Evolutionary conservation across 352 stramenopile species (phyloP), one percentile per base, ranked within the genome.

Genomic region (Phytophthora idaei): DNA sequence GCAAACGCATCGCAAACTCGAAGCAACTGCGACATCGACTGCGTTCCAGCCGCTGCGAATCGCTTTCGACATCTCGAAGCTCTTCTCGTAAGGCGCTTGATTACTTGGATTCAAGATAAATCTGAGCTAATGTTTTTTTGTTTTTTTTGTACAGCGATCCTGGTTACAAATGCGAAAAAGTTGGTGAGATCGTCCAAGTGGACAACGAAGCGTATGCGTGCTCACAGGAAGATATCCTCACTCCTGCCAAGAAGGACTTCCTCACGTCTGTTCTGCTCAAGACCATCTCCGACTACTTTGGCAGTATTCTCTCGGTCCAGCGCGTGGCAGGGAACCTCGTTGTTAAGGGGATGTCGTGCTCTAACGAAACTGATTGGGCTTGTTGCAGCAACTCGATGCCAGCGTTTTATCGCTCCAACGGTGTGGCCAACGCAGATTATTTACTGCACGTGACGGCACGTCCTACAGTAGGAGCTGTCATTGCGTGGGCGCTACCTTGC

Each of bases 401-500:
- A 21, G 28, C 54, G 5, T 74, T 64, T 7, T 90, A 90, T 54
- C 70, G 69, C 17, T 82, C 74, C 0, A 57, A 76, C 3, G 87
- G 85, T 2, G 74, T 93, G 17, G 59, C 82, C 0, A 83, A 90
- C 42, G 81, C 87, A 6, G 87, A 95, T 64, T 95, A 84, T 58
- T 64, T 93, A 31, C 71, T 95, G 15, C 84, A 95, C 29, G 87
- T 95, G 15, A 95, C 87, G 5, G 78, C 71, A 0, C 82, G 87
- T 5, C 87, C 87, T 3, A 95, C 85, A 0, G 84, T 82, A 1
- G 88, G 88, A 0, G 63, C 76, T 5, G 87, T 85, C 5, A 85
- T 95, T 41, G 88, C 88, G 4, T 95, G 86, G 85, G 88, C 88
- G 2, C 52, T 94, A 9, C 85, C 85, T 0, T 95, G 88, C 52